Percentiles rank a stretch among this genome's conserved stretches.
These are phyloP conservation scores for Curvularia verruculosa DNA, from an alignment of 2,329 filamentous ascomycete genomes.

Conservation along the genomic window DNA sequence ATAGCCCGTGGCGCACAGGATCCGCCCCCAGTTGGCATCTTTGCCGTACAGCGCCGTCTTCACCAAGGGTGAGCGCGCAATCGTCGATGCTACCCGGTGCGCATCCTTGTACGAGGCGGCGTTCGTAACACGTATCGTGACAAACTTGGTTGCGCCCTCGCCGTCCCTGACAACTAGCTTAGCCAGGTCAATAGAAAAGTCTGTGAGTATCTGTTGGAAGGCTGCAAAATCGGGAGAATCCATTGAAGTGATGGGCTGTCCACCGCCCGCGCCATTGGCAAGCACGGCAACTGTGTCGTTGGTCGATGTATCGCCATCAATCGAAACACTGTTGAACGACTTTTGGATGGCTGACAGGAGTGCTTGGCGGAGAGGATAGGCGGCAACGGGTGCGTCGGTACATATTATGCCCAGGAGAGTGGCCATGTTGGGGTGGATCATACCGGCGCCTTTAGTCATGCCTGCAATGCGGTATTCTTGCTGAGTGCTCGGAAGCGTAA, in stretches of 20 bases:
- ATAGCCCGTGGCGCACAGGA: constrained; percentile 93
- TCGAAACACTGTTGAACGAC: constrained; percentile 95
- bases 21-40: constrained; percentile 98
- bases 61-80: constrained; percentile 89
- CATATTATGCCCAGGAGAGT: constrained; percentile 90
- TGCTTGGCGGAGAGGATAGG: constrained; percentile 69
- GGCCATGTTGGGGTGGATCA: constrained; percentile 99
- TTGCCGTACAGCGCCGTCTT: constrained; percentile 97
- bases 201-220: constrained; percentile 73
- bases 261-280: constrained; percentile 92
- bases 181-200: constrained; percentile 82
- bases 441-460: constrained; percentile 97
- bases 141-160: constrained; percentile 97
- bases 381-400: constrained; percentile 83
- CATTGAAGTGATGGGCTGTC: constrained; percentile 64
- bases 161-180: constrained; percentile 95
- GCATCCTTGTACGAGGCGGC: constrained; percentile 72
- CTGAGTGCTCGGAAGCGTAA: constrained; percentile 81
- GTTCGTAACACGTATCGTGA: constrained; percentile 84
- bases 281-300: constrained; percentile 95
- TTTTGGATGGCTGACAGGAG: constrained; percentile 77
- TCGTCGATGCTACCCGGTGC: constrained; percentile 80
- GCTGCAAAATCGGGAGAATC: constrained; percentile 68
- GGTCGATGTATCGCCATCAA: constrained; percentile 96
- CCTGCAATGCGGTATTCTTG: constrained; percentile 84